Evolutionary conservation across 108 stramenopile genomes (phyloP).

Genomic region (Nitzschia sp.): DNA sequence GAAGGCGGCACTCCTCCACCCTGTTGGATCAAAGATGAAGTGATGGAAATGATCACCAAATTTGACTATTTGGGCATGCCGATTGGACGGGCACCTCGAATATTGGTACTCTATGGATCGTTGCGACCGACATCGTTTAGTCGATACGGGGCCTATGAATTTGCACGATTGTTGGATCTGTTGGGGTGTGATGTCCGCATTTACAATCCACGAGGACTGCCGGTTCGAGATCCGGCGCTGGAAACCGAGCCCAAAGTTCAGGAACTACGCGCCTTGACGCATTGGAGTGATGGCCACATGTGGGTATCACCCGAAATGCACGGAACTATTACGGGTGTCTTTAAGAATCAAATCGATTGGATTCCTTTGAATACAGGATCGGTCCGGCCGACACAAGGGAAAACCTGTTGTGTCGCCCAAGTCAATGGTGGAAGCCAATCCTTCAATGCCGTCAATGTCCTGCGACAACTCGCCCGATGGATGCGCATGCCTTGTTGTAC

Average conservation of each 20-base stretch:
- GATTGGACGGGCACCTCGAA: constrained; percentile 49
- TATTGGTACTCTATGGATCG: constrained; percentile 61
- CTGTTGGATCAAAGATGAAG: constrained; percentile 46
- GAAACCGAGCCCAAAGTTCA: constrained; percentile 59
- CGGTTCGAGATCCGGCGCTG: constrained; percentile 59
- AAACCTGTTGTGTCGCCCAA: constrained; percentile 56
- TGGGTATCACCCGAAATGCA: constrained; percentile 72
- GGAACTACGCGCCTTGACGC: constrained; percentile 60
- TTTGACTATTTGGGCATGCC: constrained; percentile 48
- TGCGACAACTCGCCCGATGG: constrained; percentile 67
- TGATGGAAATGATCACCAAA: constrained; percentile 35
- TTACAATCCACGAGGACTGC: constrained; percentile 60
- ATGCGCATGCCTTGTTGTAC: constrained; percentile 74
- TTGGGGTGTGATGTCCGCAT: constrained; percentile 66
- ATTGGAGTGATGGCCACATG: constrained; percentile 68
- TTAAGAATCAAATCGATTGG: constrained; percentile 83
- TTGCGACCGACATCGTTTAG: constrained; percentile 51
- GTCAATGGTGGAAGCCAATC: constrained; percentile 67
- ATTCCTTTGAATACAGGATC: constrained; percentile 69
- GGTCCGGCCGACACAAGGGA: constrained; percentile 63
- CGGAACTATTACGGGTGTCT: constrained; percentile 62
- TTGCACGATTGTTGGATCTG: constrained; percentile 55
- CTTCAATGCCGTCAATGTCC: constrained; percentile 68
- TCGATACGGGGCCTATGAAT: constrained; percentile 49
- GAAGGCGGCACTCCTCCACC: constrained; percentile 1